phyloP scores from a whole-genome alignment of 371 early-diverging fungal species.

The Dipsacomyces acuminosporus region DNA sequence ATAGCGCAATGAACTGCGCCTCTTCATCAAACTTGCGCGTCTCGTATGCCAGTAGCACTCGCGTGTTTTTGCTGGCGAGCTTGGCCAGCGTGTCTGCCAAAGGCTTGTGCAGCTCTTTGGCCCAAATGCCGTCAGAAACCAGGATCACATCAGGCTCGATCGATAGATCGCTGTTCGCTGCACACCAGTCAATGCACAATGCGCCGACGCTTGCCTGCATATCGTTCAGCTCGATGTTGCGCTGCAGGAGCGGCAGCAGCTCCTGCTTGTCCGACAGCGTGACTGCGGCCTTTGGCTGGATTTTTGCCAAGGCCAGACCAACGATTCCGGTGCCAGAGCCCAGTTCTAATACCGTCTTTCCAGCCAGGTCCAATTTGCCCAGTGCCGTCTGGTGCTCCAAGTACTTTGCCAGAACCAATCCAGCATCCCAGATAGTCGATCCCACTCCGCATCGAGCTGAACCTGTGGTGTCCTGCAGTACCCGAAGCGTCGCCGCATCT shows the following conservation, averaged over 20 bases:
- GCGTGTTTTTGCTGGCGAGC: slow-evolving; percentile 28
- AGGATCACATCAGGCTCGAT: slow-evolving; percentile 48
- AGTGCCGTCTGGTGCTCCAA: slow-evolving; percentile 28
- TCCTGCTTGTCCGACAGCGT: slow-evolving; percentile 49
- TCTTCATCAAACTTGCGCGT: slow-evolving; percentile 56
- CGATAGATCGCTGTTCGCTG: neutral
- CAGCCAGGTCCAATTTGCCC: slow-evolving; percentile 15
- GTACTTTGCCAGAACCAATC: slow-evolving; percentile 51
- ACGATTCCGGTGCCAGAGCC: slow-evolving; percentile 56
- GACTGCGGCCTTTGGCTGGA: slow-evolving; percentile 24
- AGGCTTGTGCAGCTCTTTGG: slow-evolving; percentile 45
- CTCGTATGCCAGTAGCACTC: slow-evolving; percentile 53
- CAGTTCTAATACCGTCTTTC: slow-evolving; percentile 48
- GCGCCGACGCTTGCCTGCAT: slow-evolving; percentile 7
- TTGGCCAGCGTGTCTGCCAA: slow-evolving; percentile 49
- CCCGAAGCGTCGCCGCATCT: slow-evolving; percentile 7
- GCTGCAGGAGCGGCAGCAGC: slow-evolving; percentile 47
- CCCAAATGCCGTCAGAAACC: slow-evolving; percentile 54
- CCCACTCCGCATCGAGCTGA: slow-evolving; percentile 41
- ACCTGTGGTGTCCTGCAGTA: slow-evolving; percentile 32
- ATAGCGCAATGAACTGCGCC: slow-evolving; percentile 53
- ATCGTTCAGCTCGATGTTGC: slow-evolving; percentile 45
- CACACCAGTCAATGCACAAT: slow-evolving; percentile 16
- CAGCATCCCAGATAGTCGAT: slow-evolving; percentile 53
- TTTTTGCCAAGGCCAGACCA: slow-evolving; percentile 47